Percentiles rank a stretch among this genome's conserved stretches.
Evolutionary conservation across 257 asterid species (phyloP).

Genomic region (Capsicum rhomboideum): DNA sequence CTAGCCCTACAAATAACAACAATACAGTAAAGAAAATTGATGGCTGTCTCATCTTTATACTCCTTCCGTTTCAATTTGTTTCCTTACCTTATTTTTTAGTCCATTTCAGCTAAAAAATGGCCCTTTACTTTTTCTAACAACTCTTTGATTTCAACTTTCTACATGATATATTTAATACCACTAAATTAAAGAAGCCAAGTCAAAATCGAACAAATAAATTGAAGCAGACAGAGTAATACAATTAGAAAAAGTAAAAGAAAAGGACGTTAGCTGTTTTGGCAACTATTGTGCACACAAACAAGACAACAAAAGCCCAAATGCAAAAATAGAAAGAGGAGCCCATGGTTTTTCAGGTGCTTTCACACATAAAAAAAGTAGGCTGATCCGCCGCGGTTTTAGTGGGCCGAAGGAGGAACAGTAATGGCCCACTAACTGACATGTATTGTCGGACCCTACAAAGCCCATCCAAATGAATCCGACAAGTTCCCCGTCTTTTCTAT

Average conservation of each 20-base stretch:
- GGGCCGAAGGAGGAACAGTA: neutral
- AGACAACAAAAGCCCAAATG: neutral
- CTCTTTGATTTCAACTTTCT: too few species aligned
- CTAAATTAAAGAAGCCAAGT: too few species aligned
- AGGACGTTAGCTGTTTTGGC: neutral
- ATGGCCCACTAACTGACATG: neutral
- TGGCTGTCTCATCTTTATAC: neutral
- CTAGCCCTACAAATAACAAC: neutral
- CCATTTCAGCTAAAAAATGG: too few species aligned
- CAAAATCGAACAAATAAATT: too few species aligned
- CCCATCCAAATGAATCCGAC: constrained; percentile 15
- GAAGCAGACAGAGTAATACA: too few species aligned
- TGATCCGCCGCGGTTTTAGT: constrained; percentile 11
- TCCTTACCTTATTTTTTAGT: too few species aligned
- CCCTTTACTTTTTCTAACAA: too few species aligned
- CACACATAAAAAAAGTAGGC: neutral
- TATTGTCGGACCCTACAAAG: neutral
- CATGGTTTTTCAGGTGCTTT: constrained; percentile 15
- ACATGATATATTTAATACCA: too few species aligned
- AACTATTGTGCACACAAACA: neutral
- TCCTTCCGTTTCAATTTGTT: too few species aligned
- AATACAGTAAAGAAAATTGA: neutral
- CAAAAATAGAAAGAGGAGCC: neutral
- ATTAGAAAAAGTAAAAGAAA: too few species aligned
- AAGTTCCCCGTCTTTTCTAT: constrained; percentile 6